These are phyloP conservation scores for Scutellaria baicalensis DNA, from an alignment of 257 asterid species.

Conservation along the genomic window DNA sequence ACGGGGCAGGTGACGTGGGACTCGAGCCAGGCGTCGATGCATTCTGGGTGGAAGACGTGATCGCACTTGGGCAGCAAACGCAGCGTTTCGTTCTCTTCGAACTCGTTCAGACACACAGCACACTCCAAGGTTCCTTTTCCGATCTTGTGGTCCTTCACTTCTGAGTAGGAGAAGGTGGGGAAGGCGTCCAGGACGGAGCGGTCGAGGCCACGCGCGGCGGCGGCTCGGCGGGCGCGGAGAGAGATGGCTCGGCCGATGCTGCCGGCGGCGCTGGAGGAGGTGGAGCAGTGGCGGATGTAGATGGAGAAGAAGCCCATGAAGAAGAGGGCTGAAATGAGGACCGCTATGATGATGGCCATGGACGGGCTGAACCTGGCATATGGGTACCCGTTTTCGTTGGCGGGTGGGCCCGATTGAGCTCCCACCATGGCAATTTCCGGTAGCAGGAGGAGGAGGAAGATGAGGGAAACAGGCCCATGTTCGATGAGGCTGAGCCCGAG, in stretches of 20 bases:
- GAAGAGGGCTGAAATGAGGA: slow-evolving; percentile 70
- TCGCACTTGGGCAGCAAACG: slow-evolving; percentile 84
- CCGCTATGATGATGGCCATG: slow-evolving; percentile 65
- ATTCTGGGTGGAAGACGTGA: slow-evolving; percentile 89
- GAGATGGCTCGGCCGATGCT: slow-evolving; percentile 34
- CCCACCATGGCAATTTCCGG: slow-evolving; percentile 8
- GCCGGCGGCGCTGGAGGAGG: slow-evolving; percentile 15
- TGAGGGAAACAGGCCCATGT: neutral
- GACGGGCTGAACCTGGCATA: slow-evolving; percentile 62
- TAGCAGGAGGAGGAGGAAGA: neutral
- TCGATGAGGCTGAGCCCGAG: neutral
- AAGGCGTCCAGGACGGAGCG: slow-evolving; percentile 50
- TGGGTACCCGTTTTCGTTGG: neutral
- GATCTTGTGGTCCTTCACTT: slow-evolving; percentile 77
- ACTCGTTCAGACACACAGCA: slow-evolving; percentile 89
- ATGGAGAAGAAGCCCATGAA: slow-evolving; percentile 81
- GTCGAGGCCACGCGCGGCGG: slow-evolving; percentile 68
- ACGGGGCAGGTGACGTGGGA: slow-evolving; percentile 93
- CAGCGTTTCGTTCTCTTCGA: slow-evolving; percentile 68
- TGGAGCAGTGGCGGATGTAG: slow-evolving; percentile 78
- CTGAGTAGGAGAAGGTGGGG: slow-evolving; percentile 79
- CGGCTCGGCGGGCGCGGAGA: slow-evolving; percentile 32
- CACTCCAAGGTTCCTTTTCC: slow-evolving; percentile 88
- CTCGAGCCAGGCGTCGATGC: slow-evolving; percentile 87
- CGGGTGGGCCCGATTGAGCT: slow-evolving; percentile 35